Evolutionary conservation across 352 stramenopile species (phyloP).

Genomic region (Pythium phragmiticola): DNA sequence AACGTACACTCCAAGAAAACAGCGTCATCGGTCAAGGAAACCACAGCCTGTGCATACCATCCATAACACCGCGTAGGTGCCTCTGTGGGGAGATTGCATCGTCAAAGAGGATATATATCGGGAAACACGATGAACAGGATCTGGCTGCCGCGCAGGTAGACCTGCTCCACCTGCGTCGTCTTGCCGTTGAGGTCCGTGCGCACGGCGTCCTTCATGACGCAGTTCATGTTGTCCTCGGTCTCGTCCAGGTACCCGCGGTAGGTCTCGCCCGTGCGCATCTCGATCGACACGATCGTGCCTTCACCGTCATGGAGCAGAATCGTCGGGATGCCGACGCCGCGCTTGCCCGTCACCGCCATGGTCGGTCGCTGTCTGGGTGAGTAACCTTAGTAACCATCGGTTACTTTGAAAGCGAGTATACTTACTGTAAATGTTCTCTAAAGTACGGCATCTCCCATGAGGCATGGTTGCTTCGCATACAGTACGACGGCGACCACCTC

Average conservation of each 20-base stretch:
- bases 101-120: constrained; percentile 82
- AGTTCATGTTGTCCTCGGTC: constrained; percentile 91
- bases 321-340: constrained; percentile 80
- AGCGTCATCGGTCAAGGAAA: constrained; percentile 32
- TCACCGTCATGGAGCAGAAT: constrained; percentile 86
- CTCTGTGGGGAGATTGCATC: neutral
- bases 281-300: constrained; percentile 86
- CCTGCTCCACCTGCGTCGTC: constrained; percentile 73
- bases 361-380: constrained; percentile 3
- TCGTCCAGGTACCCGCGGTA: constrained; percentile 85
- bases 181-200: constrained; percentile 82
- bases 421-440: too few relatives aligned
- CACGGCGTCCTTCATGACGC: constrained; percentile 85
- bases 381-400: too few relatives aligned
- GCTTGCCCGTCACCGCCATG: constrained; percentile 86
- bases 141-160: constrained; percentile 84
- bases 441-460: too few relatives aligned
- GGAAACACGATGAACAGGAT: constrained; percentile 89
- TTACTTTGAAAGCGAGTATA: too few relatives aligned
- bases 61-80: neutral
- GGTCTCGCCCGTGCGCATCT: constrained; percentile 85
- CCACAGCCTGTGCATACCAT: neutral
- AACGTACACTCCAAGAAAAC: constrained; percentile 47
- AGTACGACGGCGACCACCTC: neutral
- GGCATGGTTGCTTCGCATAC: too few relatives aligned